phyloP scores from a whole-genome alignment of 1,139 yeast genomes.

The Kodamaea arcana region DNA sequence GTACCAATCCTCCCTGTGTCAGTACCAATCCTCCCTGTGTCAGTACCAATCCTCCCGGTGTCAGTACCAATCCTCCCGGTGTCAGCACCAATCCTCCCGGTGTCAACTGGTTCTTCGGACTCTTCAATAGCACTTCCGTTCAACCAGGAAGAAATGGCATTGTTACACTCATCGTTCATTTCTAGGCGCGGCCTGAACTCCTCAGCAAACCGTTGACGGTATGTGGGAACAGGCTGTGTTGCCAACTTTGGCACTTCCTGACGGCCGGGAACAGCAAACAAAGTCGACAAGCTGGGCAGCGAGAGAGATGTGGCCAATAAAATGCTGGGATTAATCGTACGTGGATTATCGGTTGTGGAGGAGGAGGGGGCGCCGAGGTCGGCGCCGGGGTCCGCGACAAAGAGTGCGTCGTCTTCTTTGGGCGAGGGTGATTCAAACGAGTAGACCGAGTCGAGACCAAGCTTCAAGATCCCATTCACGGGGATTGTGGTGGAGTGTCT shows the following conservation, averaged over 20 bases:
- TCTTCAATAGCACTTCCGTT: slow-evolving; percentile 17
- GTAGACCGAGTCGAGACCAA: slow-evolving; percentile 3
- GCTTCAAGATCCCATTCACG: background rate
- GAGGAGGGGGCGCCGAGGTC: background rate
- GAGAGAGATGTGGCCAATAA: slow-evolving; percentile 15
- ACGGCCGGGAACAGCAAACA: slow-evolving; percentile 10
- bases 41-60: no score
- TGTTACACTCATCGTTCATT: slow-evolving; percentile 37
- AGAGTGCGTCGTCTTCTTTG: background rate
- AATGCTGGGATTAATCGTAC: slow-evolving; percentile 22
- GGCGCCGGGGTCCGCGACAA: background rate
- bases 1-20: no score
- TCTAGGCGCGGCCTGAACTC: slow-evolving; percentile 18
- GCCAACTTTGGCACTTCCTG: background rate
- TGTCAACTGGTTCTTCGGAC: slow-evolving; percentile 5
- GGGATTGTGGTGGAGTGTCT: slow-evolving; percentile 5
- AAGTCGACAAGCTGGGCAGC: slow-evolving; percentile 17
- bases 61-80: slow-evolving; percentile 9
- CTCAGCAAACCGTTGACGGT: background rate
- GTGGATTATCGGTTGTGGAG: slow-evolving; percentile 5
- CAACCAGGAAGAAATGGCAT: slow-evolving; percentile 38
- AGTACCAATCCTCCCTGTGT: no score
- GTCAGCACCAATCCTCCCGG: slow-evolving; percentile 2
- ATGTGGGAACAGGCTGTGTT: slow-evolving; percentile 4
- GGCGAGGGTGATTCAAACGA: slow-evolving; percentile 7